Evolutionary conservation across 2,329 filamentous ascomycete species (phyloP), one percentile per base, ranked within the genome.

Genomic region (Hymenoscyphus fraxineus): DNA sequence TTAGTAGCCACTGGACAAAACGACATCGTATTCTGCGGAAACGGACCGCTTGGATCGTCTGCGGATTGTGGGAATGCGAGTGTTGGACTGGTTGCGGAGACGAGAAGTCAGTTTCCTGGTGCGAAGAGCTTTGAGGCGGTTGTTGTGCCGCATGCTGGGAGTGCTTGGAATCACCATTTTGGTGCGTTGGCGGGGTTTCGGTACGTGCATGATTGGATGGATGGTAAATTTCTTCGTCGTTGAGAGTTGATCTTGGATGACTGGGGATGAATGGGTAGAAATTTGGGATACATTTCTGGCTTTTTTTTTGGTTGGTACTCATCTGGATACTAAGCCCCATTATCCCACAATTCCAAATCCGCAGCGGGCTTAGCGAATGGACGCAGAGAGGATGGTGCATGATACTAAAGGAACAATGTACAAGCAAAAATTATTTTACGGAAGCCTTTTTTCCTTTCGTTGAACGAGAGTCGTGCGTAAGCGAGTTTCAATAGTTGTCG

Each of bases 1-100:
- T 40, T 66, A 9, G 59, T 68, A 2, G 39, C 65, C 7, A 69
- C 66, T 9, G 67, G 66, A 19, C 51, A 64, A 41, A 19, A 64
- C 32, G 66, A 68, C 40, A 39, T 32, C 9, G 54, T 67, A n/a
- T 62, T 65, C 35, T 67, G 67, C 41, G 38, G 56, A 44, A 31
- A 39, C 6, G 55, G 31, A 19, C 35, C 32, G n/a, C 38, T 41
- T 32, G 35, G 39, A 15, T n/a, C 44, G 7, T n/a, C 9, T 12
- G 16, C 13, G 2, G 47, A 62, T 31, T 62, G 59, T 38, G 55
- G 38, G 5, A 58, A 58, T n/a, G 19, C 55, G 9, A 58, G 27
- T 7, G 35, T 44, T 60, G 62, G 57, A 40, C 58, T 41, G 31
- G 22, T 44, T 40, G 39, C 58, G 22, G 58, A 44, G 1, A 59